Base-by-base conservation (phyloP, 495 filamentous ascomycete species). In the Annulohypoxylon moriforme region DNA sequence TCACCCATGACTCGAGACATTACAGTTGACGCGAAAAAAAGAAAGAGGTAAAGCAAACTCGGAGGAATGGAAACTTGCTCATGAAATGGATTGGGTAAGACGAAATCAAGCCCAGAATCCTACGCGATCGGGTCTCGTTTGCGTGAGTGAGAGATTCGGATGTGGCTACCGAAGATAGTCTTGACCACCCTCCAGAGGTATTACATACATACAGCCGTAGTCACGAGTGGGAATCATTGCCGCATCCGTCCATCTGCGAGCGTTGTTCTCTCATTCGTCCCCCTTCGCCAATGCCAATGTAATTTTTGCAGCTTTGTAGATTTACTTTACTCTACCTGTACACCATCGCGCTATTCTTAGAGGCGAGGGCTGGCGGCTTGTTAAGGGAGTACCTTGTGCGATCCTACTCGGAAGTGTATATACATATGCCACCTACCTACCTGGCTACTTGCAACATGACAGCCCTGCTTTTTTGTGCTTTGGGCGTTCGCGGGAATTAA, bases 131-230 rank as follows among this genome's bases (percentile, higher is more conserved):
- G 55, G 33, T 40, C 22, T n/a, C 6, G 55, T 58, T 49, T 49
- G 52, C n/a, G 20, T 29, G 36, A 44, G n/a, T n/a, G 42, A 29
- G 42, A 53, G 34, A 55, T 59, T 70, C 69, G 69, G 69, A 59
- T 72, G 31, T 38, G 50, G 40, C 58, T 72, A 59, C 69, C 69
- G 57, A 67, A 72, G 63, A 49, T 29, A 33, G 68, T n/a, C 29
- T 47, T 24, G 27, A 62, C 34, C 42, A 20, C 40, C 40, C 36
- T 34, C 33, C 14, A 53, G 25, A 53, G 22, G 13, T 53, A 53
- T 56, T 56, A 34, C 29, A 56, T 33, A 33, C 27, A 56, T 56
- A 55, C 50, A 33, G 10, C 18, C 52, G 29, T 56, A 57, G 33
- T 38, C 18, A 18, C 31, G 22, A 60, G 25, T 60, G 42, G 49